phyloP scores from a whole-genome alignment of 495 filamentous ascomycete genomes.

The Penicillium samsonianum region DNA sequence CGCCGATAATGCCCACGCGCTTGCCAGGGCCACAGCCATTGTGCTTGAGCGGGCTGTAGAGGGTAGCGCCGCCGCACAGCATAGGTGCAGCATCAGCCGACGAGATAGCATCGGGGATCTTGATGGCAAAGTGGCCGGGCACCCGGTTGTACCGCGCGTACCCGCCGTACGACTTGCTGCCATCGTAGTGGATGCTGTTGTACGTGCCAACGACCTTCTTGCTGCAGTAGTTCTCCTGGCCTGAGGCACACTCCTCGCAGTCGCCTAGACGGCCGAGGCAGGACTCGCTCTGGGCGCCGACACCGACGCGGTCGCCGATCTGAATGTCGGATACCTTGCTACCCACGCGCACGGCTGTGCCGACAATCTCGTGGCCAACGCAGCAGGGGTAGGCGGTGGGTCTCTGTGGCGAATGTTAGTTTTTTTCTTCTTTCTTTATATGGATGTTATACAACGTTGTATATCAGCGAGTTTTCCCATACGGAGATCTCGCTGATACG shows the following conservation, averaged over 20 bases:
- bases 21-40: conserved; percentile 80
- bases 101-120: conserved; percentile 69
- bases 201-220: conserved; percentile 54
- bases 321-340: conserved; percentile 64
- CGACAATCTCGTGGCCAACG: conserved; percentile 86
- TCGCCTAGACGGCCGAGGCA: conserved; percentile 61
- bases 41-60: conserved; percentile 72
- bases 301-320: conserved; percentile 84
- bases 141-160: conserved; percentile 75
- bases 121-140: conserved; percentile 72
- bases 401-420: conserved; percentile 29
- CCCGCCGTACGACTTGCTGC: conserved; percentile 62
- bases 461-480: neutral
- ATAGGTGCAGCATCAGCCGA: conserved; percentile 72
- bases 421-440: neutral
- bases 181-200: conserved; percentile 47
- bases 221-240: conserved; percentile 67
- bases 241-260: conserved; percentile 68
- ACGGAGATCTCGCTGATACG: neutral
- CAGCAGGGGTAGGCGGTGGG: conserved; percentile 67
- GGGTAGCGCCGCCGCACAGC: conserved; percentile 81
- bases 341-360: conserved; percentile 73
- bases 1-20: conserved; percentile 77
- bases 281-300: conserved; percentile 76
- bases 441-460: neutral